A percentile compares a stretch with the other conserved stretches of the same genome.
These are phyloP conservation scores for Musa itinerans DNA, from an alignment of 176 grass and related monocot species.

Conservation along the genomic window DNA sequence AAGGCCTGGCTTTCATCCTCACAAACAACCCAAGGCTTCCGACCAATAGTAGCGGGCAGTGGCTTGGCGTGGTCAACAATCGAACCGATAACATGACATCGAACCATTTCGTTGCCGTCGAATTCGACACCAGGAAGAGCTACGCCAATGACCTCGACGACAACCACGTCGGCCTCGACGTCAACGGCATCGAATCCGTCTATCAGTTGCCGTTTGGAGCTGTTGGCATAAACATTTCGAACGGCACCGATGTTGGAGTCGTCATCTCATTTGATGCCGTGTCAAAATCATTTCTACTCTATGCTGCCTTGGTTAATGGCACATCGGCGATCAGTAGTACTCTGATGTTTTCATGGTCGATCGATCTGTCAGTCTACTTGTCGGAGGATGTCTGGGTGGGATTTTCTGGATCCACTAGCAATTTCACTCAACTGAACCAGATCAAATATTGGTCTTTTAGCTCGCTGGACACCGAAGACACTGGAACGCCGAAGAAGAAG, in stretches of 20 bases:
- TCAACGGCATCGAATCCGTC: constrained; percentile 22
- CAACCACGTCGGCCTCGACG: constrained; percentile 41
- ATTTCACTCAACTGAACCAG: constrained; percentile 4
- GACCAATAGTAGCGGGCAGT: constrained; percentile 33
- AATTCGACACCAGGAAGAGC: constrained; percentile 53
- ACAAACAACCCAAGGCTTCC: constrained; percentile 25
- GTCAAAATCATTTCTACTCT: neutral
- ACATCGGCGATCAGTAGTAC: neutral
- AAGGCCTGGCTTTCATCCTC: constrained; percentile 53
- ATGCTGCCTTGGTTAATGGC: neutral
- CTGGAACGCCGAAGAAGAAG: neutral
- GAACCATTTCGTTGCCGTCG: constrained; percentile 31
- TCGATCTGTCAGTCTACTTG: constrained; percentile 1
- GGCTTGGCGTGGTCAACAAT: constrained; percentile 28
- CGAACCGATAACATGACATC: constrained; percentile 5
- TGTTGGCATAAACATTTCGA: constrained; percentile 4
- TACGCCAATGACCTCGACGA: constrained; percentile 15
- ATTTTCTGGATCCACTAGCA: constrained; percentile 14
- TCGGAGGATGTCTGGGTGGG: constrained; percentile 8
- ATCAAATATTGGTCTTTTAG: constrained; percentile 9
- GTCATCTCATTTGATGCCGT: neutral
- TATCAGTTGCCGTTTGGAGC: neutral
- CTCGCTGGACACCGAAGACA: neutral
- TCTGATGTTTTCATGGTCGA: neutral
- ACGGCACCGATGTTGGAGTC: neutral